Evolutionary conservation across 129 eudicot species (phyloP), one percentile per base, ranked within the genome.

Genomic region (Pulicaria dysenterica): DNA sequence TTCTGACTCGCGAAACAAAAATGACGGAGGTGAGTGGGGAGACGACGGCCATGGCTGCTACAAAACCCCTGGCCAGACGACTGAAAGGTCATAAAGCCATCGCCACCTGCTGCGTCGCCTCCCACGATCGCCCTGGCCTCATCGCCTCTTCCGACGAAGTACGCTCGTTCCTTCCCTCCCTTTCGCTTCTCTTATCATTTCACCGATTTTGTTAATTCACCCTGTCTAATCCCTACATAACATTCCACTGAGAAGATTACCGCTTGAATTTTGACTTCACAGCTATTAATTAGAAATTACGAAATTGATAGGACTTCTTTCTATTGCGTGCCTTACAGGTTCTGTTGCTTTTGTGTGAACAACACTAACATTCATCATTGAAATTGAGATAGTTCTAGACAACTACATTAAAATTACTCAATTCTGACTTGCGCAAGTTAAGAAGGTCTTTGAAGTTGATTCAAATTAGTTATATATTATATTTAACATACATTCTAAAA

Each of bases 121-220:
- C 98, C 69, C 43, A 50, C 13, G 58, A 69, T 75, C 86, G 90
- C 36, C 98, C 96, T n/a, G 90, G 90, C 75, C 72, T 93, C 66
- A 76, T 93, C 48, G 87, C 83, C 81, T 82, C 98, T 49, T 81
- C 98, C 63, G 95, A 65, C 60, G 98, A 93, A 88, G 97, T 88
- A 60, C 59, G 58, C 15, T 15, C n/a, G n/a, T n/a, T n/a, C n/a
- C n/a, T n/a, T n/a, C 37, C 12, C 70, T 31, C 37, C 12, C 70
- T 31, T 47, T 19, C 19, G 6, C 4, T 49, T 39, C 3, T 42
- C 14, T n/a, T 16, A 1, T 51, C 38, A n/a, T 11, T 31, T 12
- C 3, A 46, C 50, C 36, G 3, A 3, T 60, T 43, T 8, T 65
- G 14, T 44, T 31, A 34, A 2, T 65, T 38, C 3, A 5, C 10